Percentiles rank a stretch among this genome's conserved stretches.
Conservation (phyloP, 192 early-diverging fungal species). For the Ramicandelaber brevisporus region DNA sequence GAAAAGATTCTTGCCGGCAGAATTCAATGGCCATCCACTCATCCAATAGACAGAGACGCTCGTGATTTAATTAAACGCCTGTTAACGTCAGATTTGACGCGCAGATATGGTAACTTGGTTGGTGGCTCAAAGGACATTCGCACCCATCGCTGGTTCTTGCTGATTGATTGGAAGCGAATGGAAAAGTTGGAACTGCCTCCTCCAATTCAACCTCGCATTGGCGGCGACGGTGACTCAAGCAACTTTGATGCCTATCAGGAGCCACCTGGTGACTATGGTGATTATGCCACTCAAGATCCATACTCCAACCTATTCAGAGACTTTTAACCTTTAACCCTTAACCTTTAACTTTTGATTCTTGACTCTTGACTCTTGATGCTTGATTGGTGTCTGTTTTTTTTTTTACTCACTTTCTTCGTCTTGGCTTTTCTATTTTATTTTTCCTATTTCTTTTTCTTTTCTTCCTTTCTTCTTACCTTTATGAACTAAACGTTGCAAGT, state of each 20-base stretch:
- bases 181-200: slow-evolving; percentile 43
- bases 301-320: slow-evolving; percentile 46
- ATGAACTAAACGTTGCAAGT: no score
- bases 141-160: slow-evolving; percentile 82
- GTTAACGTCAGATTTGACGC: slow-evolving; percentile 53
- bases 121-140: slow-evolving; percentile 76
- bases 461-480: no score
- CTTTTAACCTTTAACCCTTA: no score
- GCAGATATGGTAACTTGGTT: slow-evolving; percentile 68
- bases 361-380: no score
- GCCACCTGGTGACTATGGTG: slow-evolving; percentile 70
- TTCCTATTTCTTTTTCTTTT: no score
- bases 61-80: slow-evolving; percentile 68
- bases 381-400: no score
- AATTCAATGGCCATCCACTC: slow-evolving; percentile 64
- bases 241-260: slow-evolving; percentile 93
- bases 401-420: no score
- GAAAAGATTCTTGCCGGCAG: slow-evolving; percentile 77
- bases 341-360: no score
- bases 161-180: slow-evolving; percentile 71
- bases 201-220: slow-evolving; percentile 63
- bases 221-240: slow-evolving; percentile 67
- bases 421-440: no score
- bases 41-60: slow-evolving; percentile 49
- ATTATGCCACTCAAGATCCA: slow-evolving; percentile 30